These are phyloP conservation scores for Lupinus albus DNA, from an alignment of 306 rosid genomes.

Conservation along the genomic window DNA sequence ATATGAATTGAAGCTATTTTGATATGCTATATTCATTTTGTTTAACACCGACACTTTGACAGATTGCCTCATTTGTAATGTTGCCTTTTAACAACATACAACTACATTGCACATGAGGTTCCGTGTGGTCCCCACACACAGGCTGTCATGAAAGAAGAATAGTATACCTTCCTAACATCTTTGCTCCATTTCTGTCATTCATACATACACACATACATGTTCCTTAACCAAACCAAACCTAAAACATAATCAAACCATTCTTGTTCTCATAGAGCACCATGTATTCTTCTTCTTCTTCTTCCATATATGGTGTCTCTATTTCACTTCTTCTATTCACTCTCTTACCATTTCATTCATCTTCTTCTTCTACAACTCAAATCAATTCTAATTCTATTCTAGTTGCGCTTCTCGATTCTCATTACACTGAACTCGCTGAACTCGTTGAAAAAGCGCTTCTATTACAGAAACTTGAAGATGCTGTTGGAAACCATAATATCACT, in stretches of 20 bases:
- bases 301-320: slow-evolving; percentile 58
- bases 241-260: too few species aligned
- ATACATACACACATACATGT: background rate
- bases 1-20: background rate
- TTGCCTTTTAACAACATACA: slow-evolving; percentile 1
- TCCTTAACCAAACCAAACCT: slow-evolving; percentile 32
- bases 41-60: slow-evolving; percentile 52
- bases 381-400: slow-evolving; percentile 94
- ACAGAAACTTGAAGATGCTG: slow-evolving; percentile 76
- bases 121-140: slow-evolving; percentile 64
- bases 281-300: too few species aligned
- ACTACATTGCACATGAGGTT: slow-evolving; percentile 17
- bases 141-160: slow-evolving; percentile 62
- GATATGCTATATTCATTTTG: slow-evolving; percentile 21
- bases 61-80: slow-evolving; percentile 25
- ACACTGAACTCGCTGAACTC: slow-evolving; percentile 89
- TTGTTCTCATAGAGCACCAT: slow-evolving; percentile 63
- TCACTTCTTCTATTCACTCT: slow-evolving; percentile 31
- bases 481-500: slow-evolving; percentile 72
- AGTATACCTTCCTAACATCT: background rate
- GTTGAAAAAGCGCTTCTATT: slow-evolving; percentile 89
- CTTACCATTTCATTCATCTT: slow-evolving; percentile 10
- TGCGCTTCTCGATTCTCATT: slow-evolving; percentile 88
- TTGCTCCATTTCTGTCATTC: background rate
- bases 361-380: slow-evolving; percentile 44